Percentiles rank a stretch among this genome's conserved stretches.
Evolutionary conservation across 306 rosid species (phyloP).

Genomic region (Rosa persica): DNA sequence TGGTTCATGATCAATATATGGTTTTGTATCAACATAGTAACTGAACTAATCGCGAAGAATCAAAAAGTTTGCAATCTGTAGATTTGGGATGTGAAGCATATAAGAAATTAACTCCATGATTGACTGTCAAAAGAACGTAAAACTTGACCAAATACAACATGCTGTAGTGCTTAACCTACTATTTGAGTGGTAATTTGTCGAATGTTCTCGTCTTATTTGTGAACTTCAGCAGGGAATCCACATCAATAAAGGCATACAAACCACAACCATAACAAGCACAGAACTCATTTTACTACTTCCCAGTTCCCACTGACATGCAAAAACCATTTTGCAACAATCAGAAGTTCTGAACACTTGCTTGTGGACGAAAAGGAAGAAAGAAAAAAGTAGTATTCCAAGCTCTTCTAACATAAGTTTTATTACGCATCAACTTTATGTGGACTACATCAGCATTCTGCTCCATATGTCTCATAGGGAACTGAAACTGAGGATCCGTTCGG

Average conservation of each 20-base stretch:
- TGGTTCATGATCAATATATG: not conserved
- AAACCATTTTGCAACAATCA: not conserved
- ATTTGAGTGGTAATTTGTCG: too few relatives aligned
- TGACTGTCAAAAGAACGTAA: not conserved
- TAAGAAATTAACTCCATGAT: not conserved
- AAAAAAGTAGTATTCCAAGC: not conserved
- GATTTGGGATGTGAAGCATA: not conserved
- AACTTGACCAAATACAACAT: not conserved
- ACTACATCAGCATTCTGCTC: conserved; percentile 73
- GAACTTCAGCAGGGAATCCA: too few relatives aligned
- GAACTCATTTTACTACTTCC: not conserved
- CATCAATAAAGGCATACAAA: too few relatives aligned
- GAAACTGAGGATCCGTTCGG: conserved; percentile 19
- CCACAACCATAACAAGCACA: too few relatives aligned
- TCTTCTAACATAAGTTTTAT: conserved; percentile 31
- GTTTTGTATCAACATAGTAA: not conserved
- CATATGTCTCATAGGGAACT: not conserved
- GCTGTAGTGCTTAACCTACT: too few relatives aligned
- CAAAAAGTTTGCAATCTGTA: not conserved
- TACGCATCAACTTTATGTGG: conserved; percentile 69
- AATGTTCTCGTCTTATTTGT: too few relatives aligned
- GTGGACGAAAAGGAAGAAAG: not conserved
- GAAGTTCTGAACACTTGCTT: not conserved
- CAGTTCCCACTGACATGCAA: not conserved
- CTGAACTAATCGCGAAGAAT: not conserved